Evolutionary conservation across 768 basidiomycete species (phyloP).

Genomic region (Daedaleopsis nitida): DNA sequence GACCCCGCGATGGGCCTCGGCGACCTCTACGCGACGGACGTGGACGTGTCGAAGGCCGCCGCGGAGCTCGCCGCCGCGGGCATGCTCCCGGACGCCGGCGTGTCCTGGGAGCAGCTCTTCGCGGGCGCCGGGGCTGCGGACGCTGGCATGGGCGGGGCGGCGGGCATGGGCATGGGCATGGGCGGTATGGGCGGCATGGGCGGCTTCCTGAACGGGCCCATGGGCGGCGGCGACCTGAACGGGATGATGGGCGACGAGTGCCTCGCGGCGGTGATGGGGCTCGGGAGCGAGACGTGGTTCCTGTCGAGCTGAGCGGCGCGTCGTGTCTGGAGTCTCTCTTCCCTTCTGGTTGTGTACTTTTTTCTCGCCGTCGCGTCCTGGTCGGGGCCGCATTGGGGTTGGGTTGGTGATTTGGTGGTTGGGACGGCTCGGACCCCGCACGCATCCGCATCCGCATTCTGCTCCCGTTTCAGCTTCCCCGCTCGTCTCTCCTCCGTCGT

Average conservation of each 20-base stretch:
- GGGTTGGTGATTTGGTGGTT: too few species aligned
- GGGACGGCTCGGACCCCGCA: too few species aligned
- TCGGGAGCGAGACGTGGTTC: conserved; percentile 18
- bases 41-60: conserved; percentile 17
- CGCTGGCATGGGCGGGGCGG: too few species aligned
- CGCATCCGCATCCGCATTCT: too few species aligned
- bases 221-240: conserved; percentile 2
- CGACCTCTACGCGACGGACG: conserved; percentile 14
- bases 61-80: conserved; percentile 11
- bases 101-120: conserved; percentile 17
- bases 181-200: not conserved
- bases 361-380: too few species aligned
- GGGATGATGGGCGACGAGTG: conserved; percentile 20
- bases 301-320: not conserved
- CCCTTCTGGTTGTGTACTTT: not conserved
- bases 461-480: too few species aligned
- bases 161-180: not conserved
- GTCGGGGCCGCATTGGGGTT: too few species aligned
- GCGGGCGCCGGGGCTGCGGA: not conserved
- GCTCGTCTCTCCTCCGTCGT: too few species aligned
- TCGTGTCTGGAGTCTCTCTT: not conserved
- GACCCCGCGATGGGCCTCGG: conserved; percentile 7
- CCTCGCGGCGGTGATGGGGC: conserved; percentile 20
- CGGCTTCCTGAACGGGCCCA: conserved; percentile 6
- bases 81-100: conserved; percentile 4